Evolutionary conservation across 768 basidiomycete genomes (phyloP), one percentile per base, ranked within the genome.

Genomic region (Tricholoma sp.): DNA sequence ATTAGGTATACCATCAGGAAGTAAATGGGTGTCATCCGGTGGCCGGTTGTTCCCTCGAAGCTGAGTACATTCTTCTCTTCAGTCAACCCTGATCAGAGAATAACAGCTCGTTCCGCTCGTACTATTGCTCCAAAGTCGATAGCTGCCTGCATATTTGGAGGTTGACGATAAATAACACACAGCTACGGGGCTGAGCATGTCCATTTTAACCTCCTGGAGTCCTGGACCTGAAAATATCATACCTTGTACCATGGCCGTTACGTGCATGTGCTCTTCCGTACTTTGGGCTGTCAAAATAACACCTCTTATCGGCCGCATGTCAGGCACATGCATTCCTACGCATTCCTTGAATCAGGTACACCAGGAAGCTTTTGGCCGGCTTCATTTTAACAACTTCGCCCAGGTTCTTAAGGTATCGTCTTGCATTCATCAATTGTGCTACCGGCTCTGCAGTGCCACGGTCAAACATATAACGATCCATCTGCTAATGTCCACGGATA

Each of bases 401-500:
- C 17, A 52, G 36, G 42, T 59, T 49, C 57, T 41, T 49, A 29
- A 13, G 18, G 37, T 55, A 41, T 55, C n/a, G n/a, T n/a, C n/a
- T 55, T 41, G 50, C 44, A 47, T 41, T n/a, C 50, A 51, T 13
- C 5, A 48, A 36, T 49, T 41, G 50, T 56, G 55, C 56, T 58
- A 54, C 50, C 45, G 34, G 51, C 39, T 29, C 52, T 57, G 42
- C 17, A n/a, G 47, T 32, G 50, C 57, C 54, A 57, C 50, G 52
- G 53, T 56, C 57, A 7, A 36, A 20, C 32, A 55, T 57, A 50
- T 12, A 10, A n/a, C 12, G 24, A 45, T 54, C 31, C 44, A 15
- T 55, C 45, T 28, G 36, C 10, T 39, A 15, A 45, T 57, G 51
- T 59, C 58, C 58, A 57, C 54, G 61, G 61, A 55, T 59, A 48